These are phyloP conservation scores for Fusarium austroafricanum DNA, from an alignment of 2,329 filamentous ascomycete genomes.

Conservation along the genomic window DNA sequence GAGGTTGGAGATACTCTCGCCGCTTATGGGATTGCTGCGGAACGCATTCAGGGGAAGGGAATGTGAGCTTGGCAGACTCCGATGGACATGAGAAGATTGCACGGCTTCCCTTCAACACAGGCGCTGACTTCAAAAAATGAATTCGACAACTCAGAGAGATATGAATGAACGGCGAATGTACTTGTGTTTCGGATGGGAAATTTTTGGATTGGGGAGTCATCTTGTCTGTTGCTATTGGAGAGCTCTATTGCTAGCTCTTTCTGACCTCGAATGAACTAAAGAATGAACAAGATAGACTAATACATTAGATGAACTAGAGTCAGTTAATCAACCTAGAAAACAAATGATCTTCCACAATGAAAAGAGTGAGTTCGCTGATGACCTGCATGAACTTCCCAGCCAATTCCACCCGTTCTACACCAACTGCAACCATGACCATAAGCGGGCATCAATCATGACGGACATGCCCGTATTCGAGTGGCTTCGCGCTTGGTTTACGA, in stretches of 20 bases:
- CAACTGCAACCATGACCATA: not conserved
- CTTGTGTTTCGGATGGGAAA: not conserved
- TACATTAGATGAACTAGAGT: conserved; percentile 5
- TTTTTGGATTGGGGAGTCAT: conserved; percentile 10
- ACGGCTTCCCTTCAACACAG: too few relatives aligned
- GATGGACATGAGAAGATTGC: too few relatives aligned
- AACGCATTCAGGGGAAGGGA: conserved; percentile 50
- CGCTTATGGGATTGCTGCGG: conserved; percentile 49
- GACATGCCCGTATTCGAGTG: conserved; percentile 7
- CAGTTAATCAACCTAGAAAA: not conserved
- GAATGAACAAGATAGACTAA: conserved; percentile 16
- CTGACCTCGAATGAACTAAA: not conserved
- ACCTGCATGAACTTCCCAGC: not conserved
- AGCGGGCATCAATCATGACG: not conserved
- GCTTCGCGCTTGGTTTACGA: conserved; percentile 1
- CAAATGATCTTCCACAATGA: not conserved
- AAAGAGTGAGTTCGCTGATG: not conserved
- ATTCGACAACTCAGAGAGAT: too few relatives aligned
- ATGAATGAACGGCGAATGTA: not conserved
- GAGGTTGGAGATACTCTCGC: conserved; percentile 51
- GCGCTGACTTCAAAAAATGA: too few relatives aligned
- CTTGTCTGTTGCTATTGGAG: conserved; percentile 10
- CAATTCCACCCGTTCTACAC: not conserved
- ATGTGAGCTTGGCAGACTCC: conserved; percentile 32
- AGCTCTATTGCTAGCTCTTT: not conserved